A percentile compares a stretch with the other conserved stretches of the same genome.
Conservation (phyloP, 2,329 filamentous ascomycete species). For the Fragosphaeria purpurea region DNA sequence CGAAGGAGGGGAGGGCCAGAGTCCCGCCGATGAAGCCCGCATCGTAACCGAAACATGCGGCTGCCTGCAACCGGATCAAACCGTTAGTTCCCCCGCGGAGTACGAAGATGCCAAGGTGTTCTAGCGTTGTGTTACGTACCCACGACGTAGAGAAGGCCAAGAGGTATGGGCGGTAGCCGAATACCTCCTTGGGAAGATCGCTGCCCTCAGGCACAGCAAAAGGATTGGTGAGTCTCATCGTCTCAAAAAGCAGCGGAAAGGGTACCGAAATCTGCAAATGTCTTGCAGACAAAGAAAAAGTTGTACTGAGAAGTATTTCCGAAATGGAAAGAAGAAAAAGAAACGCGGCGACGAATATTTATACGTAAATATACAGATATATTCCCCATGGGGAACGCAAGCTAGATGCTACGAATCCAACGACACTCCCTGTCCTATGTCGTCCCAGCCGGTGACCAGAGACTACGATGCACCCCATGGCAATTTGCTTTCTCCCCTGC, state of each 20-base stretch:
- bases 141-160: slow-evolving; percentile 2
- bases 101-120: neutral
- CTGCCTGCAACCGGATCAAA: neutral
- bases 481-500: too few relatives aligned
- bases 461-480: too few relatives aligned
- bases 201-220: neutral
- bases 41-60: slow-evolving; percentile 39
- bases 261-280: neutral
- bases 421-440: too few relatives aligned
- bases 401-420: too few relatives aligned
- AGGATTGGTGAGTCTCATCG: neutral
- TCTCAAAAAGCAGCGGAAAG: neutral
- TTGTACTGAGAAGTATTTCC: too few relatives aligned
- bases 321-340: too few relatives aligned
- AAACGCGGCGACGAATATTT: too few relatives aligned
- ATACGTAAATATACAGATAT: too few relatives aligned
- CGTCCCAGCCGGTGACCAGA: too few relatives aligned
- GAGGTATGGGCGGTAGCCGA: slow-evolving; percentile 6
- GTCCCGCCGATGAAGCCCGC: slow-evolving; percentile 45
- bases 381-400: too few relatives aligned
- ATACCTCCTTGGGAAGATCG: slow-evolving; percentile 4
- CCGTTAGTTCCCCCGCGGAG: slow-evolving; percentile 1
- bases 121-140: neutral
- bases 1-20: slow-evolving; percentile 38
- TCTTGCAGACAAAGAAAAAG: too few relatives aligned